Evolutionary conservation across 1,139 yeast genomes (phyloP), one percentile per base, ranked within the genome.

Genomic region (Nakaseomyces sp.): DNA sequence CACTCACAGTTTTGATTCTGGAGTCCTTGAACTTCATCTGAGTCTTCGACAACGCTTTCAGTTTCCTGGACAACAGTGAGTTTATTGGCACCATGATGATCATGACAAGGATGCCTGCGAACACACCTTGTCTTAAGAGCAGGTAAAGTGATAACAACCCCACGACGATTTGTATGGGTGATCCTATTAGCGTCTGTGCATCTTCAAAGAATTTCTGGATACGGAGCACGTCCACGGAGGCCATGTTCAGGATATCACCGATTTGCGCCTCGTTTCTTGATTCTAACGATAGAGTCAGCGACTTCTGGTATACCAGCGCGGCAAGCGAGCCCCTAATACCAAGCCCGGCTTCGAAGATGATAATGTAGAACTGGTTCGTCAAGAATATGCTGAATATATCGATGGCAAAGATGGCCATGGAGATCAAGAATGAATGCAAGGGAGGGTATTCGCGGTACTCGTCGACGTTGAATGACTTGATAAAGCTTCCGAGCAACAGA

Each of bases 11-110:
- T 25, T 71, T 67, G 10, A 81, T 77, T 59, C 86, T 68, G 26
- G 64, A 62, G 55, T 83, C 91, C 53, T 81, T 83, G 49, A 73
- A 70, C 44, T 69, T 70, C 94, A 85, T 83, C 57, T 81, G 85
- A 19, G 70, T 65, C 47, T 76, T 77, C 48, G 76, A 74, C 49
- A 75, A 60, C 6, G 56, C 54, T 54, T 78, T 74, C 46, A 76
- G 62, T 39, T 65, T 67, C 49, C 68, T 70, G 1, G 83, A 73
- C 8, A 79, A 50, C 9, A 66, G 52, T 3, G 77, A 65, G 50
- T 80, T 81, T 29, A 79, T 45, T 0, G 91, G 91, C 45, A 80
- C 67, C 66, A 78, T 70, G 4, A 80, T 56, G 0, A 68, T 52
- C 70, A 81, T 72, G 2, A 77, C 69, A 0, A 66, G 58, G 3